Conservation (phyloP, 495 filamentous ascomycete species). For the Copromyces sp. region DNA sequence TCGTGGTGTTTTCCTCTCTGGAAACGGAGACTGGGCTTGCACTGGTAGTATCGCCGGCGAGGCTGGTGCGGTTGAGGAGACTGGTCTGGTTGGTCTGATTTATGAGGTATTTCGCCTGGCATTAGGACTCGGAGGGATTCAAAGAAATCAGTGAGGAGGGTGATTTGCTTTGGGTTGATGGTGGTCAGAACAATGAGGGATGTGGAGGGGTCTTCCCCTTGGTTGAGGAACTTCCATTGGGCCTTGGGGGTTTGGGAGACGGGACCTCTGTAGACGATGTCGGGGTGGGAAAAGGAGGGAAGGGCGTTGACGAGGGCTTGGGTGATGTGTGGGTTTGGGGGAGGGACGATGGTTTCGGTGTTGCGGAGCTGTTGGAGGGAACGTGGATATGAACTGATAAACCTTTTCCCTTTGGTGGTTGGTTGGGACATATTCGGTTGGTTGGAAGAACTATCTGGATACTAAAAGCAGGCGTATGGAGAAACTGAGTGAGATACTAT, state of each 20-base stretch:
- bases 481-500: neutral
- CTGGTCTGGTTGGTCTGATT: too few species aligned
- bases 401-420: neutral
- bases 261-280: neutral
- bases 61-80: neutral
- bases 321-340: neutral
- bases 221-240: neutral
- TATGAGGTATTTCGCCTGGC: neutral
- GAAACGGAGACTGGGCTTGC: neutral
- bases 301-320: neutral
- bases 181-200: constrained; percentile 11
- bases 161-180: constrained; percentile 3
- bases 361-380: neutral
- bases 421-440: neutral
- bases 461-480: too few species aligned
- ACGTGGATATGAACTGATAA: neutral
- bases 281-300: neutral
- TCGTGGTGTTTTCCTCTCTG: neutral
- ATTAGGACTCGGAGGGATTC: neutral
- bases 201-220: too few species aligned
- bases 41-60: neutral
- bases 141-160: neutral
- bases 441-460: neutral
- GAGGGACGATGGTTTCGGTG: neutral
- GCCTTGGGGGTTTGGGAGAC: neutral